phyloP scores from a whole-genome alignment of 2,329 filamentous ascomycete species.

The Coleophoma eucalyptorum region DNA sequence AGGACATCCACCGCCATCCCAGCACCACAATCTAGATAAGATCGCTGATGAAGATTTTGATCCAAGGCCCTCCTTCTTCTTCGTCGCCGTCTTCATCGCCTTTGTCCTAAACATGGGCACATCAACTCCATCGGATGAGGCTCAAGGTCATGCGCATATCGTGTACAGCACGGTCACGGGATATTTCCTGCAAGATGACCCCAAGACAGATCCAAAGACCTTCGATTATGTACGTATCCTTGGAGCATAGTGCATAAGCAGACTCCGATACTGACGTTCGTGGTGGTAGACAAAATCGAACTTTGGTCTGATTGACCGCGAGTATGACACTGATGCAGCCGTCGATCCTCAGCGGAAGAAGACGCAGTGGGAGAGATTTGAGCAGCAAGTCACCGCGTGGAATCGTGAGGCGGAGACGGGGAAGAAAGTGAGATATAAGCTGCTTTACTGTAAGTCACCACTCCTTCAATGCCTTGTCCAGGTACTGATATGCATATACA shows the following conservation, averaged over 20 bases:
- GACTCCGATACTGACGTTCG: not conserved
- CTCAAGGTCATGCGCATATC: constrained; percentile 29
- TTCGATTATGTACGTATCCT: constrained; percentile 56
- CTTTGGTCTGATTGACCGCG: constrained; percentile 58
- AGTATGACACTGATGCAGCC: constrained; percentile 51
- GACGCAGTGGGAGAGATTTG: constrained; percentile 60
- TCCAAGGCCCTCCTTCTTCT: constrained; percentile 18
- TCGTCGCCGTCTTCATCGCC: constrained; percentile 16
- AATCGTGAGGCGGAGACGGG: constrained; percentile 35
- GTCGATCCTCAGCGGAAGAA: constrained; percentile 31
- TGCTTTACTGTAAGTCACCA: constrained; percentile 43
- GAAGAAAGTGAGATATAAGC: constrained; percentile 51
- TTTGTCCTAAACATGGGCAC: constrained; percentile 21
- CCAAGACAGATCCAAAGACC: constrained; percentile 44
- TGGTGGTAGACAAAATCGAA: constrained; percentile 46
- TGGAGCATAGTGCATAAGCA: not conserved
- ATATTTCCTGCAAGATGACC: constrained; percentile 59
- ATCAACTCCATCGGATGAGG: constrained; percentile 3
- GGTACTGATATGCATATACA: constrained; percentile 33
- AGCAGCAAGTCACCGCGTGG: constrained; percentile 47
- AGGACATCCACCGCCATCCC: too few relatives aligned
- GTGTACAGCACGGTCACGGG: constrained; percentile 55
- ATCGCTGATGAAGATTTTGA: too few relatives aligned
- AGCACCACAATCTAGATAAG: too few relatives aligned
- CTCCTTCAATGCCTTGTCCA: not conserved